These are phyloP conservation scores for Leptographium lundbergii DNA, from an alignment of 2,329 filamentous ascomycete species.

Conservation along the genomic window DNA sequence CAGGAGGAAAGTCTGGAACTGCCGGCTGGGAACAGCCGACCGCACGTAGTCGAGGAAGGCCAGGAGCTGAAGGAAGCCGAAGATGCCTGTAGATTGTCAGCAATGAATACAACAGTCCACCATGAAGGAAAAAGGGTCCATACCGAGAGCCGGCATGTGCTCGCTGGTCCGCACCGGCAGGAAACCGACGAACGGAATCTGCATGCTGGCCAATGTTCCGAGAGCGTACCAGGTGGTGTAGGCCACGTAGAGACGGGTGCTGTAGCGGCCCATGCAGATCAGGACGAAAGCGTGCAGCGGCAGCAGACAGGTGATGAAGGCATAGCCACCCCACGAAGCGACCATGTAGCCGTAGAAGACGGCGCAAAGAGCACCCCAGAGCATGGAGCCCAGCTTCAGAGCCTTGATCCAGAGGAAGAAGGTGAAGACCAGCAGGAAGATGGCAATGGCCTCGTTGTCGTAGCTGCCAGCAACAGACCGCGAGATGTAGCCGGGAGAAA, in stretches of 20 bases:
- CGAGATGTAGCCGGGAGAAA: constrained; percentile 93
- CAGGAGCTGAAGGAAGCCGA: constrained; percentile 87
- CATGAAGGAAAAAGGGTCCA: constrained; percentile 9
- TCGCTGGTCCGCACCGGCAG: constrained; percentile 92
- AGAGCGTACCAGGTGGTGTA: constrained; percentile 98
- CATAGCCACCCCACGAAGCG: constrained; percentile 97
- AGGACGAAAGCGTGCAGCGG: constrained; percentile 89
- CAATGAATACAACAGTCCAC: neutral
- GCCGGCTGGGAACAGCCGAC: constrained; percentile 75
- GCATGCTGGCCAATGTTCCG: constrained; percentile 94
- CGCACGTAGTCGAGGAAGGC: constrained; percentile 86
- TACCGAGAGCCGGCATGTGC: constrained; percentile 93
- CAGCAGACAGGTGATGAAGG: constrained; percentile 96
- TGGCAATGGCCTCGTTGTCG: constrained; percentile 96
- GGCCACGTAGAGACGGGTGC: constrained; percentile 83
- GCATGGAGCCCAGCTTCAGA: constrained; percentile 87
- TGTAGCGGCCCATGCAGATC: constrained; percentile 94
- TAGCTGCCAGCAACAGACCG: constrained; percentile 96
- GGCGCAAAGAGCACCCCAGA: constrained; percentile 90
- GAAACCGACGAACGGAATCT: constrained; percentile 98
- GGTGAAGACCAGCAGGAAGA: constrained; percentile 95
- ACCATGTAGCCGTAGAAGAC: constrained; percentile 99
- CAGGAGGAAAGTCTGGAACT: constrained; percentile 84
- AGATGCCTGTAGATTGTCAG: constrained; percentile 52
- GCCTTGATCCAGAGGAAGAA: constrained; percentile 99